Base-by-base conservation (phyloP, 2,329 filamentous ascomycete species). In the Karstenula rhodostoma region DNA sequence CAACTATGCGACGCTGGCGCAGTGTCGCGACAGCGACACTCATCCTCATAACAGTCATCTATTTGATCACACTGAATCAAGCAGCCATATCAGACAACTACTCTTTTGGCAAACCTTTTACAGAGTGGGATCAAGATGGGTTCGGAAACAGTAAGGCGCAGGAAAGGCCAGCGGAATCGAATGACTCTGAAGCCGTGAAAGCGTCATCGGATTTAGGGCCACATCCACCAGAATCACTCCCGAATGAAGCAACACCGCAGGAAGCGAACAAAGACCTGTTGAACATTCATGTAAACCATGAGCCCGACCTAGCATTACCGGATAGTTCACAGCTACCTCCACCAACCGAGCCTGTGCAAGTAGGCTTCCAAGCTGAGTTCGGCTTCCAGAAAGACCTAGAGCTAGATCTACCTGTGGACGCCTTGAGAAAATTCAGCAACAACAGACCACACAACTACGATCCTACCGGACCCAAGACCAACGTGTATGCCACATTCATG, bases 401-500 rank as follows among this genome's bases (percentile, higher is more conserved):
- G 1, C 59, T 75, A 6, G 54, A 69, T 1, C 56, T 74, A 1
- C 72, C 73, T 0, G 42, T 65, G 23, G 33, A 64, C 0, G 62
- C 33, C 8, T 49, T 76, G 5, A 56, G 63, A 43, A 32, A 56
- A 19, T 62, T 70, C 50, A 63, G 57, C 43, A 50, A 46, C 1
- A 47, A 68, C 17, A 62, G 59, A 46, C 73, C 75, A 3, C 72
- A 69, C 57, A 69, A 74, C 53, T 72, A 75, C 53, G 48, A 65
- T 8, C 51, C 62, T 10, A 57, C 63, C 32, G 62, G 55, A 3
- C 49, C 64, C 22, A 61, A 61, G 53, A 62, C 59, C 15, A 67
- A 71, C 59, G 66, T 73, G 2, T 77, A 73, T 25, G 75, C 75
- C 1, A 76, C 73, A 0, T 76, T 76, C 59, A 72, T 77, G 61